phyloP scores from a whole-genome alignment of 2,329 filamentous ascomycete genomes.

The Penicillium sp. region DNA sequence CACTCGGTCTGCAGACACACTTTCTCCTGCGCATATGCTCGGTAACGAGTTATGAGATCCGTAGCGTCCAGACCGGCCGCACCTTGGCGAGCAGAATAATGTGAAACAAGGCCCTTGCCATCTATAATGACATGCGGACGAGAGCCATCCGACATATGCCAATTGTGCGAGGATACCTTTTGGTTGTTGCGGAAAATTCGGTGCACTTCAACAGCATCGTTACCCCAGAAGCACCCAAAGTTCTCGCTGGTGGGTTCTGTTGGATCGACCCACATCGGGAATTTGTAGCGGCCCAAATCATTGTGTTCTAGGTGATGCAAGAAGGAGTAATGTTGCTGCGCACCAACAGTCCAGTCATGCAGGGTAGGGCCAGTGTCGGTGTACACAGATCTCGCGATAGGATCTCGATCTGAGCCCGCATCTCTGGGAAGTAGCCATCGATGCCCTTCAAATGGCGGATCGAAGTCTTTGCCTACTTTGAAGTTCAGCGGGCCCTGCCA shows the following conservation, averaged over 20 bases:
- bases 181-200: slow-evolving; percentile 42
- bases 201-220: slow-evolving; percentile 49
- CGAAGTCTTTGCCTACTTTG: slow-evolving; percentile 24
- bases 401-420: slow-evolving; percentile 40
- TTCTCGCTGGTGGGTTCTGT: slow-evolving; percentile 53
- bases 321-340: slow-evolving; percentile 45
- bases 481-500: slow-evolving; percentile 35
- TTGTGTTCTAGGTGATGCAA: slow-evolving; percentile 51
- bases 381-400: slow-evolving; percentile 51
- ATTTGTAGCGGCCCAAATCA: slow-evolving; percentile 48
- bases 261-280: slow-evolving; percentile 46
- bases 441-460: slow-evolving; percentile 38
- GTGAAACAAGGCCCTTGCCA: slow-evolving; percentile 52
- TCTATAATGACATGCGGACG: slow-evolving; percentile 47
- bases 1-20: slow-evolving; percentile 39
- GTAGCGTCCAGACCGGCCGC: slow-evolving; percentile 48
- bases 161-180: slow-evolving; percentile 35
- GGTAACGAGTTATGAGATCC: slow-evolving; percentile 54
- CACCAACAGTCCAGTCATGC: slow-evolving; percentile 51
- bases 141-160: slow-evolving; percentile 32
- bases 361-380: slow-evolving; percentile 43
- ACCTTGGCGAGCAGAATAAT: slow-evolving; percentile 49
- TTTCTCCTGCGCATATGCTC: slow-evolving; percentile 51
- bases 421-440: slow-evolving; percentile 50
- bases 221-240: slow-evolving; percentile 54